These are phyloP conservation scores for Penicillium sp. DNA, from an alignment of 2,329 filamentous ascomycete species.

Conservation along the genomic window DNA sequence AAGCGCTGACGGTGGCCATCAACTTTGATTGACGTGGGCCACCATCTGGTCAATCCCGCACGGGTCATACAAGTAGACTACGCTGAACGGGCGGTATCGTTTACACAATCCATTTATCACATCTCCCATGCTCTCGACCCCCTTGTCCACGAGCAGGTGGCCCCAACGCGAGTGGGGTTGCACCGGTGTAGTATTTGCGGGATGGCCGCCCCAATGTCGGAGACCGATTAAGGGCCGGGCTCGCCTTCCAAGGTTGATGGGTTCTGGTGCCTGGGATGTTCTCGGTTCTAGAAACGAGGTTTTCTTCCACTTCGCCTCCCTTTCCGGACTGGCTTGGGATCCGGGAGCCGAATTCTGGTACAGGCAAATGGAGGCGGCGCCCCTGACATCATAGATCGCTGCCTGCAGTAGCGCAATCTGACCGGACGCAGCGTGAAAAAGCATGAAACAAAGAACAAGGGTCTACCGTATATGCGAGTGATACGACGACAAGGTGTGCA, in stretches of 20 bases:
- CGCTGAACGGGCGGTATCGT: neutral
- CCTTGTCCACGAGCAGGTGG: neutral
- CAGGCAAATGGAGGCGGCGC: neutral
- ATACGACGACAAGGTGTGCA: neutral
- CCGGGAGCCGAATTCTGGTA: neutral
- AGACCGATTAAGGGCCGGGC: neutral
- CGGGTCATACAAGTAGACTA: too few relatives aligned
- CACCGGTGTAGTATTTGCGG: neutral
- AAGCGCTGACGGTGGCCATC: slow-evolving; percentile 23
- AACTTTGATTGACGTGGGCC: slow-evolving; percentile 15
- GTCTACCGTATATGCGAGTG: neutral
- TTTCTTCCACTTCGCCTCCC: neutral
- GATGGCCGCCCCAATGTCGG: neutral
- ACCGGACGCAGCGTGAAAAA: neutral
- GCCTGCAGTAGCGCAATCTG: neutral
- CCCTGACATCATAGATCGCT: slow-evolving; percentile 6
- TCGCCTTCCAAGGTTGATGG: neutral
- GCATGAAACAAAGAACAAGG: neutral
- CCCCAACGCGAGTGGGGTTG: too few relatives aligned
- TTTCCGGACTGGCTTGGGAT: neutral
- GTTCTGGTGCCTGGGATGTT: neutral
- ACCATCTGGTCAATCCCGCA: too few relatives aligned
- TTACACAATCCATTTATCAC: neutral
- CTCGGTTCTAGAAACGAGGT: neutral
- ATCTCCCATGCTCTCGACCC: neutral